Percentiles rank a stretch among this genome's conserved stretches.
These are phyloP conservation scores for Chionographis japonica DNA, from an alignment of 106 monocot species.

Conservation along the genomic window DNA sequence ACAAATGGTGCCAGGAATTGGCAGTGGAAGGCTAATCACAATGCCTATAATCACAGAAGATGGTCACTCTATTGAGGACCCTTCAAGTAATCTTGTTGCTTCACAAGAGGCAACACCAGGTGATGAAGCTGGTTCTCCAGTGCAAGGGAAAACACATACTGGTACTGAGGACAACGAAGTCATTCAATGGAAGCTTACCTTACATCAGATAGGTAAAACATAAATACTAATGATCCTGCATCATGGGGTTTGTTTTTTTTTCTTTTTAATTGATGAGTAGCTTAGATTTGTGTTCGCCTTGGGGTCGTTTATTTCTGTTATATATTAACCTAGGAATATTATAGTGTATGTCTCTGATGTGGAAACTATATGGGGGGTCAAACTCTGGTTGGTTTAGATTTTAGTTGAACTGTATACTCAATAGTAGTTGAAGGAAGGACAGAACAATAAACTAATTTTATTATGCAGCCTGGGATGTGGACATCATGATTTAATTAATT, in stretches of 20 bases:
- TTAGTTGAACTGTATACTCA: too few relatives aligned
- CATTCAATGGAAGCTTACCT: constrained; percentile 77
- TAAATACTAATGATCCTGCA: not conserved
- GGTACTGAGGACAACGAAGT: constrained; percentile 34
- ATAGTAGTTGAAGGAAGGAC: too few relatives aligned
- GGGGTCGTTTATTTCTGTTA: too few relatives aligned
- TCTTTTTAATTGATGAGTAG: not conserved
- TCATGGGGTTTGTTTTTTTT: not conserved
- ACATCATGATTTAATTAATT: too few relatives aligned
- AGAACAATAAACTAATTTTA: too few relatives aligned
- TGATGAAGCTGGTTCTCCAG: constrained; percentile 11
- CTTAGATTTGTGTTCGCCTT: not conserved
- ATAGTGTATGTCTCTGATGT: too few relatives aligned
- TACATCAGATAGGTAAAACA: constrained; percentile 83
- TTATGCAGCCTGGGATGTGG: too few relatives aligned
- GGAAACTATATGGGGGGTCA: too few relatives aligned
- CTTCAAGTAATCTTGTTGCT: constrained; percentile 14
- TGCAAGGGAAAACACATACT: constrained; percentile 3
- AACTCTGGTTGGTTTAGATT: too few relatives aligned
- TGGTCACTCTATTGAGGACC: constrained; percentile 53
- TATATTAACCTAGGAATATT: too few relatives aligned
- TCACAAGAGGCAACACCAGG: not conserved
- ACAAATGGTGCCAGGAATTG: constrained; percentile 62
- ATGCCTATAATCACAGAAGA: constrained; percentile 65
- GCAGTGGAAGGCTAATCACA: constrained; percentile 70